These are phyloP conservation scores for Quercus engelmannii DNA, from an alignment of 306 rosid genomes.

Conservation along the genomic window DNA sequence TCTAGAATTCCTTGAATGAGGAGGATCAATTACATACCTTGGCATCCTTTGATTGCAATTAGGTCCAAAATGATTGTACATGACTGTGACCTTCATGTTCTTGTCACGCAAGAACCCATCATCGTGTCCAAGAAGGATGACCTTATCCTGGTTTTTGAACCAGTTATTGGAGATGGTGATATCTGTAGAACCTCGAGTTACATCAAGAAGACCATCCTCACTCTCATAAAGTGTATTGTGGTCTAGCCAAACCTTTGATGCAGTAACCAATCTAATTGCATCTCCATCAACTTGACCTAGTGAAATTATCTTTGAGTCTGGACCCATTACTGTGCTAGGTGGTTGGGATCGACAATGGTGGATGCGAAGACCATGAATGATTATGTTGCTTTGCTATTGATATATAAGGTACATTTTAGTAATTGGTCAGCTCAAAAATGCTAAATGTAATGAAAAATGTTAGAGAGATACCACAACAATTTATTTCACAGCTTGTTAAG, in stretches of 20 bases:
- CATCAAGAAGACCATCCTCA: conserved; percentile 2
- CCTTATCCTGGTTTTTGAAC: background rate
- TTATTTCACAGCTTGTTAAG: too few relatives aligned
- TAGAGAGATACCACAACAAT: too few relatives aligned
- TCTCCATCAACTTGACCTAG: background rate
- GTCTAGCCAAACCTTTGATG: conserved; percentile 1
- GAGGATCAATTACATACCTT: background rate
- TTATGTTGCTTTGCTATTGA: background rate
- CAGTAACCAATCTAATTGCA: background rate
- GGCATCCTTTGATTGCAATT: conserved; percentile 13
- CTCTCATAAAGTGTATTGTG: background rate
- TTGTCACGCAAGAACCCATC: background rate
- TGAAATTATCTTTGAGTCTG: background rate
- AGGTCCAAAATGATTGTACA: conserved; percentile 11
- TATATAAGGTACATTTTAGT: too few relatives aligned
- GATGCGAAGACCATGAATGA: background rate
- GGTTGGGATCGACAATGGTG: background rate
- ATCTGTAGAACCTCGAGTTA: conserved; percentile 1
- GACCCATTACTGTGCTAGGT: background rate
- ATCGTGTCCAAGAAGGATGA: background rate
- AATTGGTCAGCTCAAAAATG: too few relatives aligned
- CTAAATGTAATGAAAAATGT: too few relatives aligned
- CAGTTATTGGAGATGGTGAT: conserved; percentile 6
- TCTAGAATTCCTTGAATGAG: background rate
- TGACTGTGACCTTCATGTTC: conserved; percentile 7